phyloP scores from a whole-genome alignment of 345 rosid species.

The Boechera retrofracta region DNA sequence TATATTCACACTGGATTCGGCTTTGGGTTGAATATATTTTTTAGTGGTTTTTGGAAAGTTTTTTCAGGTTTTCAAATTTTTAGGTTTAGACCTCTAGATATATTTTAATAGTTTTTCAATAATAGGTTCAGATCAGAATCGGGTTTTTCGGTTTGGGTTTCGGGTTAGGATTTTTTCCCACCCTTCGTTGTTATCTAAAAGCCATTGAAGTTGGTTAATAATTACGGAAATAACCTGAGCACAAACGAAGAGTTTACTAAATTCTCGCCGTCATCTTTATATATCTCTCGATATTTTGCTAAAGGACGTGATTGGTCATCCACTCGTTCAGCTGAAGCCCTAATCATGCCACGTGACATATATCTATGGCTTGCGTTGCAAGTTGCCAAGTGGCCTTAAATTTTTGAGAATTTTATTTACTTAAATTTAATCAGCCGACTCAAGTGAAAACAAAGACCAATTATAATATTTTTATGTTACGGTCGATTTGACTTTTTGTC shows the following conservation, averaged over 20 bases:
- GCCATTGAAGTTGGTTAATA: neutral
- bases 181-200: neutral
- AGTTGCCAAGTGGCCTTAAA: constrained; percentile 2
- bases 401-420: neutral
- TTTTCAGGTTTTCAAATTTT: too few relatives aligned
- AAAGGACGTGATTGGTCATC: constrained; percentile 25
- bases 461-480: too few relatives aligned
- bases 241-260: neutral
- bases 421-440: too few relatives aligned
- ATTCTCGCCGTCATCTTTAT: neutral
- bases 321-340: neutral
- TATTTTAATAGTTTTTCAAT: too few relatives aligned
- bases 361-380: neutral
- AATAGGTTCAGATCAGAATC: too few relatives aligned
- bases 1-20: too few relatives aligned
- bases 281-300: constrained; percentile 19
- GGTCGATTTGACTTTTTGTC: too few relatives aligned
- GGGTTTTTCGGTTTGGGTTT: too few relatives aligned
- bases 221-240: constrained; percentile 16
- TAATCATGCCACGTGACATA: constrained; percentile 25
- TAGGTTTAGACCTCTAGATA: too few relatives aligned
- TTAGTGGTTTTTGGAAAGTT: too few relatives aligned
- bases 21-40: too few relatives aligned
- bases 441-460: neutral
- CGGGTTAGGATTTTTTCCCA: too few relatives aligned